phyloP scores from a whole-genome alignment of 495 filamentous ascomycete species.

The Aspergillus biplanus region DNA sequence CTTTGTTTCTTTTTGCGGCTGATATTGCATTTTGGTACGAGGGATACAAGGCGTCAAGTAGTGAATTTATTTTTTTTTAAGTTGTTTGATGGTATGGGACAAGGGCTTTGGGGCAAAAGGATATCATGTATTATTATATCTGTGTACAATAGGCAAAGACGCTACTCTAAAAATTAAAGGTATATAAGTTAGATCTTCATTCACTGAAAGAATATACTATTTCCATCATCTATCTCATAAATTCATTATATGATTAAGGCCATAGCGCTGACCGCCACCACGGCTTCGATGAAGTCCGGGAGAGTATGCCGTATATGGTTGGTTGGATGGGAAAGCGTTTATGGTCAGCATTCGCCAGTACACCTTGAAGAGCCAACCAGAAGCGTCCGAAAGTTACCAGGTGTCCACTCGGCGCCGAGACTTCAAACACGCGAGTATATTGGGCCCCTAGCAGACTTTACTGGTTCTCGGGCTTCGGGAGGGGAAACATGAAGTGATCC shows the following conservation, averaged over 20 bases:
- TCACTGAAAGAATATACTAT: constrained; percentile 17
- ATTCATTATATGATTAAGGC: not conserved
- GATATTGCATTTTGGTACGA: not conserved
- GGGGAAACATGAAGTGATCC: no score
- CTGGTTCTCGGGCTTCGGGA: no score
- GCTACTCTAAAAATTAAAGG: constrained; percentile 18
- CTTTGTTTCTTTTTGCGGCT: constrained; percentile 1
- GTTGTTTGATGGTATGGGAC: not conserved
- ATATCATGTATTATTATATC: constrained; percentile 26
- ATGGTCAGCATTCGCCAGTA: no score
- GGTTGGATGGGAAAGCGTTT: no score
- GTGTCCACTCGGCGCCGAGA: no score
- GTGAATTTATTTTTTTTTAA: not conserved
- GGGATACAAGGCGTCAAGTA: constrained; percentile 1
- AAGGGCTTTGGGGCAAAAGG: not conserved
- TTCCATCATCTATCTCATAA: constrained; percentile 9
- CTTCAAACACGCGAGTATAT: no score
- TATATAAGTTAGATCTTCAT: constrained; percentile 26
- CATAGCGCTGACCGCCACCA: not conserved
- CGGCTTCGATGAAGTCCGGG: not conserved
- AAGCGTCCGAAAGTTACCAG: no score
- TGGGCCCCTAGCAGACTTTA: no score
- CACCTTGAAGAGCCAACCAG: no score
- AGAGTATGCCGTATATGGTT: no score
- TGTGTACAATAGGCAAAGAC: constrained; percentile 23